Evolutionary conservation across 495 filamentous ascomycete species (phyloP).

Genomic region (Ascodesmis nigricans): DNA sequence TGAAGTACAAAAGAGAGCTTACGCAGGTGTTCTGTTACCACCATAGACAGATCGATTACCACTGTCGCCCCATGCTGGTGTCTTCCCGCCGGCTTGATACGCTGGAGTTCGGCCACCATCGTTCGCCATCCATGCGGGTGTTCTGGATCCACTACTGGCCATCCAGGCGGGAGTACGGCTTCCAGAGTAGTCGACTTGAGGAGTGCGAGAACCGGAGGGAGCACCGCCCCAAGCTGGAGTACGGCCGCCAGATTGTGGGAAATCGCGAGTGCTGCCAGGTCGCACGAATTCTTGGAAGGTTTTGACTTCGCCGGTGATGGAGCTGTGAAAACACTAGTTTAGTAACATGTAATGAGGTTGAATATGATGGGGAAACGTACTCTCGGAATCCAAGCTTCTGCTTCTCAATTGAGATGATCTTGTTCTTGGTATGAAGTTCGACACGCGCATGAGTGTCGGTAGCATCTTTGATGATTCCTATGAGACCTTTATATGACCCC

Average conservation of each 20-base stretch:
- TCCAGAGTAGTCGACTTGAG: constrained; percentile 16
- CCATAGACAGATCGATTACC: constrained; percentile 56
- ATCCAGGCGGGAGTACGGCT: constrained; percentile 22
- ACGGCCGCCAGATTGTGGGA: constrained; percentile 26
- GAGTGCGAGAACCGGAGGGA: constrained; percentile 19
- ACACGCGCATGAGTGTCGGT: constrained; percentile 66
- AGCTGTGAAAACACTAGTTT: constrained; percentile 5
- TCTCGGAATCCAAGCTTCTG: constrained; percentile 62
- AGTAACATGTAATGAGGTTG: no score
- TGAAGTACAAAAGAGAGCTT: constrained; percentile 1
- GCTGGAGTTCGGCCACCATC: constrained; percentile 46
- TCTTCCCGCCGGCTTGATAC: constrained; percentile 39
- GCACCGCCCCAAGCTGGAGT: constrained; percentile 49
- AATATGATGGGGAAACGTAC: constrained; percentile 26
- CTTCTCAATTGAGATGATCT: constrained; percentile 61
- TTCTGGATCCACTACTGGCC: constrained; percentile 19
- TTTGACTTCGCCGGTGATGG: constrained; percentile 49
- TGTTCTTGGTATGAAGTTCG: constrained; percentile 79
- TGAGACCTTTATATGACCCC: constrained; percentile 72
- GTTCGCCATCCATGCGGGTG: constrained; percentile 37
- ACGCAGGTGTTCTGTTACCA: constrained; percentile 38
- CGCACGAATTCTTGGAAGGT: constrained; percentile 39
- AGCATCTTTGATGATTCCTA: constrained; percentile 88
- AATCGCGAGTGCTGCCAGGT: constrained; percentile 25
- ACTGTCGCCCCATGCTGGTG: constrained; percentile 57